A percentile compares a stretch with the other conserved stretches of the same genome.
Conservation (phyloP, 495 filamentous ascomycete species). For the Tuber melanosporum region DNA sequence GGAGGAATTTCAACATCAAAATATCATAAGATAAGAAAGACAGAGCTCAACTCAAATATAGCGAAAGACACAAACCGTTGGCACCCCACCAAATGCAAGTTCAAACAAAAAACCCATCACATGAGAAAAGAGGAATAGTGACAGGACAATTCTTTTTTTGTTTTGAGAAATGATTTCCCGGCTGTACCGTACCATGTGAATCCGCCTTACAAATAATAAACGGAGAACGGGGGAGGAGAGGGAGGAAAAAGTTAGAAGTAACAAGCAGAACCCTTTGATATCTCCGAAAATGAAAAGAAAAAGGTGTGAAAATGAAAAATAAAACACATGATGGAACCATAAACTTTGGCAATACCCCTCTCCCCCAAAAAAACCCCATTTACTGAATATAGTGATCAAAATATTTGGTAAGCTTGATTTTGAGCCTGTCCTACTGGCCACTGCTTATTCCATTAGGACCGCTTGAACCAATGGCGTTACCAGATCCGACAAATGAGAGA, state of each 20-base stretch:
- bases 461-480: not conserved
- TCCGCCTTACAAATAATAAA: not conserved
- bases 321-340: not conserved
- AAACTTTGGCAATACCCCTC: not conserved
- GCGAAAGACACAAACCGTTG: not conserved
- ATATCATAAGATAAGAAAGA: not conserved
- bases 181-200: not conserved
- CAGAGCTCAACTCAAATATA: not conserved
- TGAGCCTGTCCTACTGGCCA: not conserved
- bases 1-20: not conserved
- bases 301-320: not conserved
- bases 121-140: not conserved
- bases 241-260: not conserved
- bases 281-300: not conserved
- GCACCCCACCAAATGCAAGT: not conserved
- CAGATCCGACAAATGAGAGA: conserved; percentile 7
- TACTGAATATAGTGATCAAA: not conserved
- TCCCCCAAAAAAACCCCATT: not conserved
- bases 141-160: not conserved
- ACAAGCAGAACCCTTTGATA: not conserved
- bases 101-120: not conserved
- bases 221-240: not conserved
- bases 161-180: not conserved
- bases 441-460: not conserved
- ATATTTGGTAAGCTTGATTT: not conserved